Conservation (phyloP, 140 eudicot genomes). For the Ambrosia hybrid region DNA sequence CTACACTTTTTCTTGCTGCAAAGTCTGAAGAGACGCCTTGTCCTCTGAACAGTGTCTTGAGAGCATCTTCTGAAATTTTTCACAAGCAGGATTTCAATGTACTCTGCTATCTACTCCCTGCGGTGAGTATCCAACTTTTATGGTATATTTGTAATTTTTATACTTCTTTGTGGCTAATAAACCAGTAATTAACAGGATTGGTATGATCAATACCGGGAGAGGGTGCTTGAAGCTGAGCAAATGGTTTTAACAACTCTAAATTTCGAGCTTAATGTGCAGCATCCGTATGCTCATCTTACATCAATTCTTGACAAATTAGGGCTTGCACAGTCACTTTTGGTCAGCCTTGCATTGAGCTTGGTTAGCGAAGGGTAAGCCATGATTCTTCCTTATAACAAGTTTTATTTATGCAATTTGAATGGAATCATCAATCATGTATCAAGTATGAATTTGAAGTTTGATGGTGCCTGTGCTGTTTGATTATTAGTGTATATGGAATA, state of each 20-base stretch:
- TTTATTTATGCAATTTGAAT: not conserved
- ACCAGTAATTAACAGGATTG: slow-evolving; percentile 57
- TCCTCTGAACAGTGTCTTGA: slow-evolving; percentile 69
- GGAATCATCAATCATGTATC: not conserved
- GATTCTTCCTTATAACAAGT: not conserved
- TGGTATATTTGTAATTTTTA: not conserved
- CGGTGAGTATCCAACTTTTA: slow-evolving; percentile 47
- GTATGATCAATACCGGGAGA: slow-evolving; percentile 90
- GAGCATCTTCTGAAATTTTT: slow-evolving; percentile 69
- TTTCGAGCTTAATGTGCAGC: slow-evolving; percentile 93
- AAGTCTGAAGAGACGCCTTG: slow-evolving; percentile 95
- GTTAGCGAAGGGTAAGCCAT: slow-evolving; percentile 90
- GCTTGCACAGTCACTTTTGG: slow-evolving; percentile 77
- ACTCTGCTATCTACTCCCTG: slow-evolving; percentile 59
- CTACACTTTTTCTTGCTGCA: slow-evolving; percentile 92
- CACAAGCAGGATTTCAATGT: slow-evolving; percentile 71
- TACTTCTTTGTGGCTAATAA: not conserved
- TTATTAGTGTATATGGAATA: slow-evolving; percentile 16
- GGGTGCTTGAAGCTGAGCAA: slow-evolving; percentile 81
- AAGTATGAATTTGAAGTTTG: not conserved
- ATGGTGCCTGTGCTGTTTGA: not conserved
- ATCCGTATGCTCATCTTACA: slow-evolving; percentile 82
- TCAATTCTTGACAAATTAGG: slow-evolving; percentile 86
- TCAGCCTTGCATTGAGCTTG: slow-evolving; percentile 74
- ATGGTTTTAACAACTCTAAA: slow-evolving; percentile 76